Percentiles rank a stretch among this genome's conserved stretches.
Conservation (phyloP, 331 rosid genomes). For the Acacia concinna region DNA sequence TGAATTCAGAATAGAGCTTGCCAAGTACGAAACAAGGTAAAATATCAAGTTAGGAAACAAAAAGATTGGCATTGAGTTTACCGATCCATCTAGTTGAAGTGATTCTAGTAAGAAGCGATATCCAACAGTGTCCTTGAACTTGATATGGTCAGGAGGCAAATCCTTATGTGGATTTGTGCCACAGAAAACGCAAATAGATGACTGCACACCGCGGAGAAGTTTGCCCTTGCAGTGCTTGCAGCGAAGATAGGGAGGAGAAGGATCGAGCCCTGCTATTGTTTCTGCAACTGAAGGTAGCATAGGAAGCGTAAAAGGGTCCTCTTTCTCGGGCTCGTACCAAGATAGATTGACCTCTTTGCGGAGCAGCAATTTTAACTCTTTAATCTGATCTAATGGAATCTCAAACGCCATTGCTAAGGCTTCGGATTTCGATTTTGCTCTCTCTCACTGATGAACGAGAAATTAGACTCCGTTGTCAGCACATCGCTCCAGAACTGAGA, state of each 20-base stretch:
- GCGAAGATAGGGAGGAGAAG: slow-evolving; percentile 79
- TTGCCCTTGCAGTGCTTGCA: slow-evolving; percentile 77
- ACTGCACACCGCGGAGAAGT: slow-evolving; percentile 61
- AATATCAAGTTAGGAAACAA: not conserved
- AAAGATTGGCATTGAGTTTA: slow-evolving; percentile 22
- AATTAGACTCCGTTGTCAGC: not conserved
- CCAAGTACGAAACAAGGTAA: not conserved
- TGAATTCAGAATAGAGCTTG: not conserved
- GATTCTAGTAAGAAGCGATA: slow-evolving; percentile 77
- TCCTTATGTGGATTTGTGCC: slow-evolving; percentile 57
- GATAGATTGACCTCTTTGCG: slow-evolving; percentile 63
- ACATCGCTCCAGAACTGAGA: not conserved
- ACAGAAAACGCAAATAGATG: slow-evolving; percentile 72
- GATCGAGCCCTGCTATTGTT: slow-evolving; percentile 66
- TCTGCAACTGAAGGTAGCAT: slow-evolving; percentile 61
- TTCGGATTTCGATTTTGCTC: not conserved
- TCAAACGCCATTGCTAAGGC: slow-evolving; percentile 63
- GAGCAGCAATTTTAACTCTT: slow-evolving; percentile 58
- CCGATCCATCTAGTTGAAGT: slow-evolving; percentile 73
- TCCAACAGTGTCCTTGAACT: slow-evolving; percentile 61
- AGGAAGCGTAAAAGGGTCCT: slow-evolving; percentile 50
- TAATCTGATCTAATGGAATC: slow-evolving; percentile 69
- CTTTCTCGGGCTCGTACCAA: slow-evolving; percentile 60
- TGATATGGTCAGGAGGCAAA: slow-evolving; percentile 73
- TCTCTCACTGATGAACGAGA: not conserved